phyloP scores from a whole-genome alignment of 257 asterid genomes.

The Lycium ferocissimum region DNA sequence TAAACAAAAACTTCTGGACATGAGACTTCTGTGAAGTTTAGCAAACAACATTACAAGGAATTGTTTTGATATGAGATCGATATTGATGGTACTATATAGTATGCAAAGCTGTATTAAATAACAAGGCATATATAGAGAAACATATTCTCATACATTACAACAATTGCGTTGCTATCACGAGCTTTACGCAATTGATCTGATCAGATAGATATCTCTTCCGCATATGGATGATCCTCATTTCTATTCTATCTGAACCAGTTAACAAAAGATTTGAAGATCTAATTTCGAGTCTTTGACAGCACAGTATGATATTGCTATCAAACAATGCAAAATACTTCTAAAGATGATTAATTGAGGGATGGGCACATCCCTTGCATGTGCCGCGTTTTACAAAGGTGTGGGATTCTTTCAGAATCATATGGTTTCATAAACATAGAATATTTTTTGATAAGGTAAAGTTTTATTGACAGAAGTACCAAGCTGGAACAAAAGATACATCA shows the following conservation, averaged over 20 bases:
- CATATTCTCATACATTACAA: not conserved
- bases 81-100: not conserved
- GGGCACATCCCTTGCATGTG: not conserved
- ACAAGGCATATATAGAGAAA: not conserved
- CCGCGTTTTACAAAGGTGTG: not conserved
- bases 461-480: no score
- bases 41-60: not conserved
- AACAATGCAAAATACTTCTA: not conserved
- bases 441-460: no score
- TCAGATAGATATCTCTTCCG: not conserved
- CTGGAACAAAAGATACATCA: no score
- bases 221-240: conserved; percentile 4
- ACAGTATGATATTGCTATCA: not conserved
- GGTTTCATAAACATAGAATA: not conserved
- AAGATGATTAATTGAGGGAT: not conserved
- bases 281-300: not conserved
- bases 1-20: not conserved
- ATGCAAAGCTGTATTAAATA: not conserved
- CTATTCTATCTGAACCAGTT: not conserved
- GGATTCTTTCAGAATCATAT: not conserved
- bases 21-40: not conserved
- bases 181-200: not conserved
- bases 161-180: not conserved
- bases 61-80: not conserved
- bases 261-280: not conserved